These are phyloP conservation scores for Beta corolliflora DNA, from an alignment of 179 eudicot species.

Conservation along the genomic window DNA sequence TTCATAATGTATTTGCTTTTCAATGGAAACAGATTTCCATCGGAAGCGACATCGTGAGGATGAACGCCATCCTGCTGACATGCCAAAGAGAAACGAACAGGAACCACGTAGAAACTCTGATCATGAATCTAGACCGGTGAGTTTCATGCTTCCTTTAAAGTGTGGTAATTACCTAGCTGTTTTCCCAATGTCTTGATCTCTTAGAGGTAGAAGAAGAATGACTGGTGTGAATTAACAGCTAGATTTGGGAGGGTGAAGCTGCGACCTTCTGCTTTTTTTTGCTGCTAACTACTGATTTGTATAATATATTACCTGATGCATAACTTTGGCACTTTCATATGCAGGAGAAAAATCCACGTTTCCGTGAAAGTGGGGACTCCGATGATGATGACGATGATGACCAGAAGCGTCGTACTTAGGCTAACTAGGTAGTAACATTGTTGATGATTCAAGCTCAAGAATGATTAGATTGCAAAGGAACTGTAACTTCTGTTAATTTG, in stretches of 20 bases:
- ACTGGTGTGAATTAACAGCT: not conserved
- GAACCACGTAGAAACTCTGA: slow-evolving; percentile 73
- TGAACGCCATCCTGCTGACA: slow-evolving; percentile 71
- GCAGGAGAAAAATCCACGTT: slow-evolving; percentile 98
- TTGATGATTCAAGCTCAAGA: slow-evolving; percentile 2
- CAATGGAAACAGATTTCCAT: slow-evolving; percentile 46
- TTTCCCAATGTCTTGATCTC: not conserved
- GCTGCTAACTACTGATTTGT: not conserved
- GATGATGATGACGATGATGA: slow-evolving; percentile 91
- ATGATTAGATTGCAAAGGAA: slow-evolving; percentile 2
- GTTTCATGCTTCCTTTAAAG: slow-evolving; percentile 7
- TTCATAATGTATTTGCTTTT: not conserved
- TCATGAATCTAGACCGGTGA: slow-evolving; percentile 87
- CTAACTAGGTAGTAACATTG: slow-evolving; percentile 5
- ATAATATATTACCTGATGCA: not conserved
- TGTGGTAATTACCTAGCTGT: not conserved
- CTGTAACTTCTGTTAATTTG: slow-evolving; percentile 15
- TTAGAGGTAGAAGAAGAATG: not conserved
- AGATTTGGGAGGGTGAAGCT: not conserved
- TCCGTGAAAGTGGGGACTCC: slow-evolving; percentile 93
- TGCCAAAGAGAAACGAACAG: slow-evolving; percentile 66
- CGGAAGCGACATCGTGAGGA: slow-evolving; percentile 90
- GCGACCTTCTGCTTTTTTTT: not conserved
- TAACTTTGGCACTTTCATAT: not conserved
- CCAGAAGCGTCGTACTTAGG: slow-evolving; percentile 51